Evolutionary conservation across 2,329 filamentous ascomycete species (phyloP), one percentile per base, ranked within the genome.

Genomic region (Leptosphaerulina australis): DNA sequence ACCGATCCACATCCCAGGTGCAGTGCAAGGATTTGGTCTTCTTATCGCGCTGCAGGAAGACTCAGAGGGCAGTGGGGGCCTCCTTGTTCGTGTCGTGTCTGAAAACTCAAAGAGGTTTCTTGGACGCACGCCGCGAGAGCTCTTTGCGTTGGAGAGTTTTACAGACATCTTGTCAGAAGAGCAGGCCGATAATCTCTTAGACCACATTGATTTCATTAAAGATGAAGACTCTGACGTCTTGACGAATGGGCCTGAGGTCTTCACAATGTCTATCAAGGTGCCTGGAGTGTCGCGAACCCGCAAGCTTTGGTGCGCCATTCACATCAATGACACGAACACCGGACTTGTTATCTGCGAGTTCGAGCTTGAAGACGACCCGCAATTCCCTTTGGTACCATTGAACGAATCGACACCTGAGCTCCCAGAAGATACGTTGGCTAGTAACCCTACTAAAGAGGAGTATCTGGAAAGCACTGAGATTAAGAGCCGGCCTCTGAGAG

Each of bases 281-380:
- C 81, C 84, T 0, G 63, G 61, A 2, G 76, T 80, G 20, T 68
- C 76, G 29, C 77, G 79, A 52, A 79, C 77, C 3, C 77, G 81
- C 44, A 94, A 92, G 66, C 74, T 96, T 2, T 96, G 91, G 91
- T 95, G 90, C 69, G 91, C 90, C 6, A 86, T 94, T 60, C 91
- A 96, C 64, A 81, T 89, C 48, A 88, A 86, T 41, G 80, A 86
- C 1, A 74, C 78, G 1, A 84, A 91, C 55, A 82, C 84, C 0
- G 68, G 69, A 1, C 71, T 93, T 18, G 77, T 96, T 21, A 88
- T 96, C 8, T 95, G 90, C 77, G 91, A 96, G 65, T 93, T 96
- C 50, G 91, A 96, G 68, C 73, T 91, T 2, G 90, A 96, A 67
- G 88, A 96, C 55, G 90, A 95, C 55, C 72, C 77, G 0, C 70